Evolutionary conservation across 2,329 filamentous ascomycete species (phyloP).

Genomic region (Xylaria sp.): DNA sequence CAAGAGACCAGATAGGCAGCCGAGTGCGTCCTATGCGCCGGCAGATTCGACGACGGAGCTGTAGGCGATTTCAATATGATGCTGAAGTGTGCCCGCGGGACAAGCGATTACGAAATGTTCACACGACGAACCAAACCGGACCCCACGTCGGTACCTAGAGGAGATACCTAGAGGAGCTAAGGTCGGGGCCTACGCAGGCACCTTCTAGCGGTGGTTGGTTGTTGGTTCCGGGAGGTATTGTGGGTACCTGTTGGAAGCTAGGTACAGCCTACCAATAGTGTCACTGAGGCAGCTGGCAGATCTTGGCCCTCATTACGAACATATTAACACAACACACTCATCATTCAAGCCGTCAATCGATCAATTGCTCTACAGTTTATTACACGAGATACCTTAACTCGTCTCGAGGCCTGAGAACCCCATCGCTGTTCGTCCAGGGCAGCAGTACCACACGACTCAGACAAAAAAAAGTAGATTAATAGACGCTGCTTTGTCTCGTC

Average conservation of each 20-base stretch:
- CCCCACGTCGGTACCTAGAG: conserved; percentile 4
- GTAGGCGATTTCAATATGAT: neutral
- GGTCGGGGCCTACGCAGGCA: neutral
- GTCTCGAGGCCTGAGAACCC: too few species aligned
- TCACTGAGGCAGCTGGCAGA: too few species aligned
- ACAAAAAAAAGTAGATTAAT: too few species aligned
- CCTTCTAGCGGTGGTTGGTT: neutral
- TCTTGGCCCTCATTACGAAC: too few species aligned
- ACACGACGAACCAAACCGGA: neutral
- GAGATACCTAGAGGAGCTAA: neutral
- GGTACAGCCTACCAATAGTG: too few species aligned
- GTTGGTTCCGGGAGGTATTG: too few species aligned
- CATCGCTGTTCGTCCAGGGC: too few species aligned
- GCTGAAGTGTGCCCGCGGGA: conserved; percentile 4
- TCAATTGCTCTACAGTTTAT: too few species aligned
- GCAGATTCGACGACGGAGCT: conserved; percentile 6
- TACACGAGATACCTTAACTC: too few species aligned
- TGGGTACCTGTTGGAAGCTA: too few species aligned
- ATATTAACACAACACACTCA: too few species aligned
- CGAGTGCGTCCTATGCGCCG: neutral
- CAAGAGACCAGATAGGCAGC: neutral
- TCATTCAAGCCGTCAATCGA: too few species aligned
- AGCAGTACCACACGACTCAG: neutral
- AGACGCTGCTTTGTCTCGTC: neutral
- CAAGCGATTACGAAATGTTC: conserved; percentile 6